Base-by-base conservation (phyloP, 352 stramenopile species). In the Pythium coloratum region DNA sequence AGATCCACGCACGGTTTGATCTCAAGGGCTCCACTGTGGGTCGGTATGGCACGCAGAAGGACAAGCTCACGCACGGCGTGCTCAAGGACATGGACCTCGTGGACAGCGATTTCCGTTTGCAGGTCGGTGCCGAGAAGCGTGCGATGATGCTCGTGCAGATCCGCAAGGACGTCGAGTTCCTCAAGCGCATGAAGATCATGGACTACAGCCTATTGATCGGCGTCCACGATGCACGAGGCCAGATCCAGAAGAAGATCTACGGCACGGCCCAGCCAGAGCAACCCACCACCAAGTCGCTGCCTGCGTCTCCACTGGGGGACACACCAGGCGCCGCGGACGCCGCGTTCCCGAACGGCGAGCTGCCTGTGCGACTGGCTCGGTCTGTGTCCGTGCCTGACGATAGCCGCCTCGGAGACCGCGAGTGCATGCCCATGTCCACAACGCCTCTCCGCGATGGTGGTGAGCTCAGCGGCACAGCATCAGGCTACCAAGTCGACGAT, bases 151-250 rank as follows among this genome's bases (percentile, higher is more conserved):
- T 97, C 5, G 76, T 91, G 51, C 90, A 97, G 66, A 70, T 98
- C n/a, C 81, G 82, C 28, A 89, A 88, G 64, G 93, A 98, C 64
- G 85, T 95, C 9, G 78, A 95, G 57, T 98, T 98, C 58, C 81
- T 98, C 16, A 87, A 94, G 67, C 67, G 80, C 33, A 95, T 97
- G 86, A 96, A 97, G 66, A 98, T 98, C 67, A 98, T 98, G 91
- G 94, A 98, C 74, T 98, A 98, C 68, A 96, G 85, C 58, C 66
- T 98, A 30, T 82, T 98, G 9, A 86, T 98, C 32, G 94, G 93
- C 53, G 84, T 98, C n/a, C 89, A 97, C 71, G 87, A 98, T 71
- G 80, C 84, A 14, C 70, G 73, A 16, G 77, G 77, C 49, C 76
- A 82, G 49, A 75, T 90, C 42, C 81, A 84, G n/a, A 73, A 76